A percentile compares a stretch with the other conserved stretches of the same genome.
phyloP scores from a whole-genome alignment of 257 asterid species.

The Dorcoceras hygrometricum region DNA sequence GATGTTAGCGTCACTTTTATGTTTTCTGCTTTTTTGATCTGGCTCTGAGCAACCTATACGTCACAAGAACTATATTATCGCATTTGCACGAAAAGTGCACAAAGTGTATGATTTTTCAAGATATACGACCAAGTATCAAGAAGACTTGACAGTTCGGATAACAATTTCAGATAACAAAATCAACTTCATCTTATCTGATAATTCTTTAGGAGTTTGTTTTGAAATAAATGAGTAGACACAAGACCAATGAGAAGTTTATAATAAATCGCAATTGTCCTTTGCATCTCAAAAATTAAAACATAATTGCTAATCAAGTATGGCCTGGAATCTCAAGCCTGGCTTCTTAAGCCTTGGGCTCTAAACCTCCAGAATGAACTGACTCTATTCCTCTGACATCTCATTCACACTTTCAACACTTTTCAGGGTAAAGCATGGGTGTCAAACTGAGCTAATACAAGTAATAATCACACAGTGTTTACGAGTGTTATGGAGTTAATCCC shows the following conservation, averaged over 20 bases:
- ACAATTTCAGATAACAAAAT: too few species aligned
- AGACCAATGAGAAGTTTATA: too few species aligned
- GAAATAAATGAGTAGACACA: too few species aligned
- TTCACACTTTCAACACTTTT: too few species aligned
- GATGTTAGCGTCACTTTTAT: slow-evolving; percentile 48
- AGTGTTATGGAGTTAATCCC: neutral
- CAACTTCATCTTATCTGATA: too few species aligned
- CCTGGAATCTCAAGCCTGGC: neutral
- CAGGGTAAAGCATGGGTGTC: too few species aligned
- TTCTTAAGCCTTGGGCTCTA: neutral
- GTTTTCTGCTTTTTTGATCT: slow-evolving; percentile 50
- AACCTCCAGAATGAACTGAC: neutral
- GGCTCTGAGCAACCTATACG: slow-evolving; percentile 62
- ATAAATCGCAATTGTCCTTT: too few species aligned
- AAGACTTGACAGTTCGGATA: too few species aligned
- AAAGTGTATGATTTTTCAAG: neutral
- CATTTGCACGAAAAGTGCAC: neutral
- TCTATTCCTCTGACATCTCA: neutral
- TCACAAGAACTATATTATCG: slow-evolving; percentile 19
- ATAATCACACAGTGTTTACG: neutral
- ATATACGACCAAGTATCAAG: too few species aligned
- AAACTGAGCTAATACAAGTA: too few species aligned
- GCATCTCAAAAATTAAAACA: neutral
- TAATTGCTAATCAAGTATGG: neutral
- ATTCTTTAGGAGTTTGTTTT: too few species aligned